Percentiles rank a stretch among this genome's conserved stretches.
Conservation (phyloP, 1,284 basidiomycete genomes). For the Stygiomarasmius scandens region DNA sequence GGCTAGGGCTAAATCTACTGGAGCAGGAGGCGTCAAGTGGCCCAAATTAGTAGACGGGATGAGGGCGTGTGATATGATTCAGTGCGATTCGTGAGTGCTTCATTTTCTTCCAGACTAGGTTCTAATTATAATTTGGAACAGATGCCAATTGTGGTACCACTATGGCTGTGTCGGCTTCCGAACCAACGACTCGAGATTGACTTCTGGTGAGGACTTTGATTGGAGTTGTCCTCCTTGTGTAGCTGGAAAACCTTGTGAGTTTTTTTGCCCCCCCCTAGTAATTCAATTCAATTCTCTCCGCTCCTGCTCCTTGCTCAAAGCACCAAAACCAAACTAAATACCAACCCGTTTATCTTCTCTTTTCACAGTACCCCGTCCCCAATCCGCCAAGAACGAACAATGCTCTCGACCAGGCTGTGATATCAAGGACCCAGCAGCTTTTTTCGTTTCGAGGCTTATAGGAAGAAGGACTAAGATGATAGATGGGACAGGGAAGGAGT, state of each 20-base stretch:
- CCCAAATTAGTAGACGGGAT: neutral
- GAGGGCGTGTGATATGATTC: slow-evolving; percentile 1
- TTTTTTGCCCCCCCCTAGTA: neutral
- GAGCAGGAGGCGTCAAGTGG: neutral
- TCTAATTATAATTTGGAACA: neutral
- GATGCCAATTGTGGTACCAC: slow-evolving; percentile 36
- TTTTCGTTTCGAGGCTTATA: slow-evolving; percentile 33
- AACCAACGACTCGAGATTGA: slow-evolving; percentile 28
- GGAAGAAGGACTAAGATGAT: slow-evolving; percentile 29
- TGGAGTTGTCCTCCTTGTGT: slow-evolving; percentile 40
- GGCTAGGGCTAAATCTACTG: neutral
- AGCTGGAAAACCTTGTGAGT: slow-evolving; percentile 27
- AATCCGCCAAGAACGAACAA: neutral
- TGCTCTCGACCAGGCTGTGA: slow-evolving; percentile 10
- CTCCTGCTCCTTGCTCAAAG: neutral
- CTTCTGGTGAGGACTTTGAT: slow-evolving; percentile 21
- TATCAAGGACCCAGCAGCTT: slow-evolving; percentile 21
- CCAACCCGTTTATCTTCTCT: neutral
- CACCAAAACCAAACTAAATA: too few relatives aligned
- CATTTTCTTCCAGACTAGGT: slow-evolving; percentile 17
- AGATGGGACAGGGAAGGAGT: slow-evolving; percentile 18
- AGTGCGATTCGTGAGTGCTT: slow-evolving; percentile 7
- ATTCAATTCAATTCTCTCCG: neutral
- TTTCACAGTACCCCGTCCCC: slow-evolving; percentile 1
- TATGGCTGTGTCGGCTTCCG: slow-evolving; percentile 40